These are phyloP conservation scores for Agastache rugosa DNA, from an alignment of 257 asterid genomes.

Conservation along the genomic window DNA sequence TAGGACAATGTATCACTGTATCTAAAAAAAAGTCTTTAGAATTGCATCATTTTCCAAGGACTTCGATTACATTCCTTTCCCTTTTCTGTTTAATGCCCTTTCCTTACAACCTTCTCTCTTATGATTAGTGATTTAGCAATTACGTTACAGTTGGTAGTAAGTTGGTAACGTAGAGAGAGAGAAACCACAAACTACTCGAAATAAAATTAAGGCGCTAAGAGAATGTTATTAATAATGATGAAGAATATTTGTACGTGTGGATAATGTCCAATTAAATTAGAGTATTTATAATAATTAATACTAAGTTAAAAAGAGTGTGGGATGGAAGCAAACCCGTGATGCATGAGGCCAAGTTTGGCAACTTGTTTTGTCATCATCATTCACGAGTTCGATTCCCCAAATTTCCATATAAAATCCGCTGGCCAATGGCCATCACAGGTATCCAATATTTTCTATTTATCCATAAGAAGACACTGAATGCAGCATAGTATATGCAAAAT, in stretches of 20 bases:
- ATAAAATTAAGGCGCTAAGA: too few species aligned
- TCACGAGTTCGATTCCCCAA: slow-evolving; percentile 38
- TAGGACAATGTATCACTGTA: too few species aligned
- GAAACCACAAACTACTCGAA: too few species aligned
- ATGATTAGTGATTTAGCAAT: too few species aligned
- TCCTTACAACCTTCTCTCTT: too few species aligned
- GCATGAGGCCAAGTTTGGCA: slow-evolving; percentile 32
- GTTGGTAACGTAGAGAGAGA: too few species aligned
- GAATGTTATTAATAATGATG: background rate
- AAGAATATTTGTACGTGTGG: background rate
- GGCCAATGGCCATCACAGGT: slow-evolving; percentile 16
- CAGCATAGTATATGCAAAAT: background rate
- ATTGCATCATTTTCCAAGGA: too few species aligned
- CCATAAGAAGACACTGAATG: background rate
- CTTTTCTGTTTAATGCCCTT: too few species aligned
- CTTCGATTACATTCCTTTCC: too few species aligned
- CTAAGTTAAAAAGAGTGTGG: too few species aligned
- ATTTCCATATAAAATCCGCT: background rate
- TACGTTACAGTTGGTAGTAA: too few species aligned
- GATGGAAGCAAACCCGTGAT: slow-evolving; percentile 36
- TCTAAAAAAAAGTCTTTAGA: too few species aligned
- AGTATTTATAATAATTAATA: background rate
- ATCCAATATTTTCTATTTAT: background rate
- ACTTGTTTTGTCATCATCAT: slow-evolving; percentile 29
- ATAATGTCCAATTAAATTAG: slow-evolving; percentile 21